Evolutionary conservation across 441 rosid species (phyloP), one percentile per base, ranked within the genome.

Genomic region (Pelargonium cotyledonis): DNA sequence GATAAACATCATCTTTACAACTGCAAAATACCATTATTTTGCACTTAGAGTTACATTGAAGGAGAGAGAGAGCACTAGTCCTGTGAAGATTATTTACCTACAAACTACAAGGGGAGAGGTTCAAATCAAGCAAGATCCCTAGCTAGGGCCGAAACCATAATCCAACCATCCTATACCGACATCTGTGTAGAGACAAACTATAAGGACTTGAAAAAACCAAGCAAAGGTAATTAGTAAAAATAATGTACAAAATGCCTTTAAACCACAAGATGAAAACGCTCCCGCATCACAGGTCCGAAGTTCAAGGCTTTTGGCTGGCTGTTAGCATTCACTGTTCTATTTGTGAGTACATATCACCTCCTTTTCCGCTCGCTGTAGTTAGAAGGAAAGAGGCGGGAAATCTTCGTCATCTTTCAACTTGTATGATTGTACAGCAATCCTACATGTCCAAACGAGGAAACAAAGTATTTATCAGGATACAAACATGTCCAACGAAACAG

Each of bases 361-460:
- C 38, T 29, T 29, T 4, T 5, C 38, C 0, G 38, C 38, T 35
- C 38, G 38, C 38, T 35, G 38, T 3, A 35, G 38, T 35, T 35
- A 35, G 6, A 35, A 35, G 38, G 38, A 35, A 35, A 35, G 38
- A 35, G 88, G 92, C 18, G 95, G 95, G 47, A 89, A 84, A 76
- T 89, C 95, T 1, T 79, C 86, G 46, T 87, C 85, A 40, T 87
- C 83, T 75, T 81, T 85, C 81, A 87, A 77, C 73, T 65, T 87
- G 78, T 83, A 87, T 38, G 88, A 80, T 68, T 79, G 81, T 58
- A 66, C 61, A 66, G 72, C 66, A 67, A 76, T 80, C 80, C 90
- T 89, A 80, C 84, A 72, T 2, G 60, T 35, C 69, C 23, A 66
- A 71, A 68, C 61, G 15, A 21, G 19, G 40, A 71, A 19, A 71